A percentile compares a stretch with the other conserved stretches of the same genome.
Evolutionary conservation across 2,329 filamentous ascomycete genomes (phyloP).

Genomic region (Penicillium hesseltinei): DNA sequence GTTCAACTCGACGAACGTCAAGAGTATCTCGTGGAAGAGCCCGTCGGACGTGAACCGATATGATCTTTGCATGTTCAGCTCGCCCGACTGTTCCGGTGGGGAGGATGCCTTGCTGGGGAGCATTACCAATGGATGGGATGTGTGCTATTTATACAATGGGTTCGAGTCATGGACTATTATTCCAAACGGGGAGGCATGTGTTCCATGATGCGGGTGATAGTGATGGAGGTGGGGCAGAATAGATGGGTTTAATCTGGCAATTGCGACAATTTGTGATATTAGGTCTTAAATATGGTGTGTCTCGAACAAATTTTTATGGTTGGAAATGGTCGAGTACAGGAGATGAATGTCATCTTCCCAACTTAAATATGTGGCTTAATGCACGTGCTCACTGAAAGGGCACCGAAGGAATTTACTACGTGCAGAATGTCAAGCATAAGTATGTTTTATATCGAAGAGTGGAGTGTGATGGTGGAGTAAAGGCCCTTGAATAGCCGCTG

Average conservation of each 20-base stretch:
- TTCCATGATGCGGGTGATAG: not conserved
- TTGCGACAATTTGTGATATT: not conserved
- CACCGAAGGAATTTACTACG: not conserved
- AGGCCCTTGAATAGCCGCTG: too few relatives aligned
- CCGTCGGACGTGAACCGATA: constrained; percentile 9
- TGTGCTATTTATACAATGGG: constrained; percentile 25
- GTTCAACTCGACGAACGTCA: constrained; percentile 17
- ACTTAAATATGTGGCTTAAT: not conserved
- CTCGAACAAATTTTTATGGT: not conserved
- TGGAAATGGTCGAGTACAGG: too few relatives aligned
- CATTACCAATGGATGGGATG: constrained; percentile 26
- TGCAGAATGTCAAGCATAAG: not conserved
- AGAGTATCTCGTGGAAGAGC: constrained; percentile 30
- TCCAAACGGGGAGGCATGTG: constrained; percentile 13
- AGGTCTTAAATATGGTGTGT: not conserved
- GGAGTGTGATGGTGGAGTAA: too few relatives aligned
- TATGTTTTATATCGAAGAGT: not conserved
- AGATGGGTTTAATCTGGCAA: not conserved
- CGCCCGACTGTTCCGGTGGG: constrained; percentile 13
- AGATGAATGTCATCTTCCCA: not conserved
- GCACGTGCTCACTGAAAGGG: not conserved
- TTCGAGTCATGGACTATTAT: constrained; percentile 25
- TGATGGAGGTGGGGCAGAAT: not conserved
- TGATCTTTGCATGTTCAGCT: constrained; percentile 26
- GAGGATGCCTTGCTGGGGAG: not conserved